Evolutionary conservation across 1,284 basidiomycete genomes (phyloP).

Genomic region (Volvariella surrecta): DNA sequence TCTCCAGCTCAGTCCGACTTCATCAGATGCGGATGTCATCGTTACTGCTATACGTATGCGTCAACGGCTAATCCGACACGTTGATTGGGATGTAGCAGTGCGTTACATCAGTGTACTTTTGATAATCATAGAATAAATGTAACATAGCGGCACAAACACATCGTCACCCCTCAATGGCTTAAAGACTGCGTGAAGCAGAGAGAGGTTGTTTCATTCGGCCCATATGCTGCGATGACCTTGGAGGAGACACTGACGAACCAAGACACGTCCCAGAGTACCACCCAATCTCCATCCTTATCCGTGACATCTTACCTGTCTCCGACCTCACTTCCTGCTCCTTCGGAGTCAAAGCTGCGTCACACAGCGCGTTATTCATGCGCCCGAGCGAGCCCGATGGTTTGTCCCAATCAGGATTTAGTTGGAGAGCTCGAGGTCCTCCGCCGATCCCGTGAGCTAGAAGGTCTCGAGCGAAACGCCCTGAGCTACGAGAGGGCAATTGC

Average conservation of each 20-base stretch:
- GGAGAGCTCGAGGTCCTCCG: constrained; percentile 51
- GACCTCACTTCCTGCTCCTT: not conserved
- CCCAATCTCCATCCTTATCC: no score
- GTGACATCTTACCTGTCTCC: no score
- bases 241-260: constrained; percentile 33
- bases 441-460: constrained; percentile 50
- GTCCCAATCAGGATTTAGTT: constrained; percentile 54
- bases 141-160: constrained; percentile 50
- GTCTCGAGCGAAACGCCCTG: constrained; percentile 53
- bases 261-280: no score
- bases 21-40: constrained; percentile 52
- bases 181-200: constrained; percentile 39
- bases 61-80: constrained; percentile 58
- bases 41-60: constrained; percentile 58
- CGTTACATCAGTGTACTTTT: constrained; percentile 18
- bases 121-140: constrained; percentile 2
- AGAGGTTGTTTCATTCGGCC: constrained; percentile 36
- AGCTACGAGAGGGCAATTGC: constrained; percentile 61
- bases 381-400: constrained; percentile 54
- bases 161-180: constrained; percentile 66
- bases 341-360: constrained; percentile 24
- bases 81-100: constrained; percentile 56
- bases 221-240: constrained; percentile 48
- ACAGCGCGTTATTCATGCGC: constrained; percentile 47
- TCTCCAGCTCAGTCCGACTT: constrained; percentile 31